Conservation (phyloP, 306 rosid species). For the Myrica gale region DNA sequence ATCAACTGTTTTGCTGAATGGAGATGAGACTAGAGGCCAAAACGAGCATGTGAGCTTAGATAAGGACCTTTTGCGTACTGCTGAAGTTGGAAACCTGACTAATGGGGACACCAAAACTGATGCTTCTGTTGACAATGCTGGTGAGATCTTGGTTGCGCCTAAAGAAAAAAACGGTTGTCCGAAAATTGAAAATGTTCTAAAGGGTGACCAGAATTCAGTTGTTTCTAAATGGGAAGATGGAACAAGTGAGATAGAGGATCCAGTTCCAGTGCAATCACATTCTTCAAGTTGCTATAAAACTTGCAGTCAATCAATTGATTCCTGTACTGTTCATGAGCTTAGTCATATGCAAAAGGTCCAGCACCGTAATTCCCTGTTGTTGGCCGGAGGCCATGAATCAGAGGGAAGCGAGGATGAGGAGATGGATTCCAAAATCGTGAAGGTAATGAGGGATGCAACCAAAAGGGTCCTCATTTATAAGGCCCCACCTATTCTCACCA, state of each 20-base stretch:
- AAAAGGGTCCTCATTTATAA: conserved; percentile 73
- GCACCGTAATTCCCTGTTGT: conserved; percentile 27
- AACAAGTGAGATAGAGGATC: conserved; percentile 29
- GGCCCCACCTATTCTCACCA: conserved; percentile 77
- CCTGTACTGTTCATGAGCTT: conserved; percentile 28
- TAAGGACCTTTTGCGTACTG: conserved; percentile 31
- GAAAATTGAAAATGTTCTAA: conserved; percentile 43
- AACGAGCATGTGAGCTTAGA: conserved; percentile 34
- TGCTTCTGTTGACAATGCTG: conserved; percentile 9
- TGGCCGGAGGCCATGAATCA: conserved; percentile 26
- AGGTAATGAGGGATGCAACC: conserved; percentile 85
- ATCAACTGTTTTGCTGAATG: conserved; percentile 33
- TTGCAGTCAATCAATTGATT: conserved; percentile 37
- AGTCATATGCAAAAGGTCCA: conserved; percentile 23
- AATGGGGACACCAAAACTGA: conserved; percentile 40
- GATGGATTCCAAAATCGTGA: conserved; percentile 38
- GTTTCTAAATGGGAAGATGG: conserved; percentile 31
- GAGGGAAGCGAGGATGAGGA: conserved; percentile 45
- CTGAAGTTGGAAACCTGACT: conserved; percentile 28
- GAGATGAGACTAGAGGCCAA: conserved; percentile 33
- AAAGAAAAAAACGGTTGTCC: conserved; percentile 24
- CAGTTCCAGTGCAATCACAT: conserved; percentile 30
- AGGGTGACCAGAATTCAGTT: conserved; percentile 31
- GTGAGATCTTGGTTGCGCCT: conserved; percentile 37
- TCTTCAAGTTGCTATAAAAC: conserved; percentile 39